Evolutionary conservation across 108 stramenopile genomes (phyloP).

Genomic region (Epithemia pelagica): DNA sequence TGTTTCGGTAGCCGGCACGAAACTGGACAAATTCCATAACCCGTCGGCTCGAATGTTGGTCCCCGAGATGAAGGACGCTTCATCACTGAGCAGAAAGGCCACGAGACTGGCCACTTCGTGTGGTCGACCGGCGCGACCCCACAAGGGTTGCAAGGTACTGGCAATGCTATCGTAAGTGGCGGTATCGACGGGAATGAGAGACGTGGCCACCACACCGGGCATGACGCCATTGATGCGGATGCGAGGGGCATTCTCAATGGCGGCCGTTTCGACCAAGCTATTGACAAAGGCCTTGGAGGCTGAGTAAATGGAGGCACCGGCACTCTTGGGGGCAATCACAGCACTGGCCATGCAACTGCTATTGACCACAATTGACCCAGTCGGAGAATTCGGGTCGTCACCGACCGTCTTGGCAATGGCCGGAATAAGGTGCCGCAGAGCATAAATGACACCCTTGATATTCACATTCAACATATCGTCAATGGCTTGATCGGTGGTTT

Average conservation of each 20-base stretch:
- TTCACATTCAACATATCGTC: slow-evolving; percentile 6
- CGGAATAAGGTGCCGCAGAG: not conserved
- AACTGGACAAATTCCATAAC: slow-evolving; percentile 4
- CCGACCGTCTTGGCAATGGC: slow-evolving; percentile 10
- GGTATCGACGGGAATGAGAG: slow-evolving; percentile 7
- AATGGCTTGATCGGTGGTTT: slow-evolving; percentile 4
- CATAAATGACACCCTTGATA: slow-evolving; percentile 6
- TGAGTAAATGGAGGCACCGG: slow-evolving; percentile 3
- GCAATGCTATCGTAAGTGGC: slow-evolving; percentile 4
- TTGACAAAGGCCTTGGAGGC: slow-evolving; percentile 10
- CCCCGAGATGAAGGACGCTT: slow-evolving; percentile 11
- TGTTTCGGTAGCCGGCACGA: too few species aligned
- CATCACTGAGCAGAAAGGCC: slow-evolving; percentile 1
- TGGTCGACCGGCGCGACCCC: not conserved
- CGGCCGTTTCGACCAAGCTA: not conserved
- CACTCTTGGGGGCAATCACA: slow-evolving; percentile 14
- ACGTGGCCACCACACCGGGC: slow-evolving; percentile 9
- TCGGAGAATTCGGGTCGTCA: not conserved
- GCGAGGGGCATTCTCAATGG: slow-evolving; percentile 9
- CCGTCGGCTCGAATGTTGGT: slow-evolving; percentile 11
- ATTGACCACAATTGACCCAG: slow-evolving; percentile 8
- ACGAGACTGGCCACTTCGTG: slow-evolving; percentile 1
- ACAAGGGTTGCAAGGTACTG: slow-evolving; percentile 5
- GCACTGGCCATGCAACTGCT: slow-evolving; percentile 4
- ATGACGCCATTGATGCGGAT: slow-evolving; percentile 13